phyloP scores from a whole-genome alignment of 495 filamentous ascomycete species.

The Parathielavia appendiculata region DNA sequence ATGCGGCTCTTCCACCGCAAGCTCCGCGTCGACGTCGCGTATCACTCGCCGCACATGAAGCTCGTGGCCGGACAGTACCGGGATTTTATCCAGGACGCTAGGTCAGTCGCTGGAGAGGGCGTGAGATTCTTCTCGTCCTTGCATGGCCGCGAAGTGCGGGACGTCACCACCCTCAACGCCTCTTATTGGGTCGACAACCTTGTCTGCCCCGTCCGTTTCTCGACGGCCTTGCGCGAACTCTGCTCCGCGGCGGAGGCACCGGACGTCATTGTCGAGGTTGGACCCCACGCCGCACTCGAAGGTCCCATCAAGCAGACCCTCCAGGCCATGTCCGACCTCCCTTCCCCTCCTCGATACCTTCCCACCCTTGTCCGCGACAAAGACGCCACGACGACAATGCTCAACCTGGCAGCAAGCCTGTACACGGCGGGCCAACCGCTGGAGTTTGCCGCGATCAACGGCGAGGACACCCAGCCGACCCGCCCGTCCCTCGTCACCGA shows the following conservation, averaged over 20 bases:
- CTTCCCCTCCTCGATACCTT: slow-evolving; percentile 40
- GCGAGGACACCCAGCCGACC: slow-evolving; percentile 26
- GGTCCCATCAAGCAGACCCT: slow-evolving; percentile 56
- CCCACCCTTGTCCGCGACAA: slow-evolving; percentile 40
- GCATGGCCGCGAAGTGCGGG: slow-evolving; percentile 25
- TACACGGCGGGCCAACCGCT: slow-evolving; percentile 39
- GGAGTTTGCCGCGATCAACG: slow-evolving; percentile 33
- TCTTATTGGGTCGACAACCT: slow-evolving; percentile 54
- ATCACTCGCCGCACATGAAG: slow-evolving; percentile 51
- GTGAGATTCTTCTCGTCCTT: slow-evolving; percentile 41
- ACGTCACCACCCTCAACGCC: slow-evolving; percentile 36
- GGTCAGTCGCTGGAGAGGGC: slow-evolving; percentile 34
- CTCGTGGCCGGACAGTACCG: slow-evolving; percentile 44
- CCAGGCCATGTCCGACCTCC: slow-evolving; percentile 32
- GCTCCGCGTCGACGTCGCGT: slow-evolving; percentile 49
- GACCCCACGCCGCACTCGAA: slow-evolving; percentile 59
- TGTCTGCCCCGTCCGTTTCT: slow-evolving; percentile 48
- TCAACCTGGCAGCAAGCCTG: slow-evolving; percentile 20
- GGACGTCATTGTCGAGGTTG: slow-evolving; percentile 55
- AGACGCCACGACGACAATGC: slow-evolving; percentile 31
- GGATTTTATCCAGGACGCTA: slow-evolving; percentile 11
- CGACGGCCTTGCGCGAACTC: slow-evolving; percentile 34
- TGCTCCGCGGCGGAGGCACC: slow-evolving; percentile 31
- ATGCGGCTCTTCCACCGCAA: slow-evolving; percentile 46
- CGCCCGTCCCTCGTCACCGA: too few species aligned